Evolutionary conservation across 1,284 basidiomycete species (phyloP), one percentile per base, ranked within the genome.

Genomic region (Heterobasidion occidentale): DNA sequence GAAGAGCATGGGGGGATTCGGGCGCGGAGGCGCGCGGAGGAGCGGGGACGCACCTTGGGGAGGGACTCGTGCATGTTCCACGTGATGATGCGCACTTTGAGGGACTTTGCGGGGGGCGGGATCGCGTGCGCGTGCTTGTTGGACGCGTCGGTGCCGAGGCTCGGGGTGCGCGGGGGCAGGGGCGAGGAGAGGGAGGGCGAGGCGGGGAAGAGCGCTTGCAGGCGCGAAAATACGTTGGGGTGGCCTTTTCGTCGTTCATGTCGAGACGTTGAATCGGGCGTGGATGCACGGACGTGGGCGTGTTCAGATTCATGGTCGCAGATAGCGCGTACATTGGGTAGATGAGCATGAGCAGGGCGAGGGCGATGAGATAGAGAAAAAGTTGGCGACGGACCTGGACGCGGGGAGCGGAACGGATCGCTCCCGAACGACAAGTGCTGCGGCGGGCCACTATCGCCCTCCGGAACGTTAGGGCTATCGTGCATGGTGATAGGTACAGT

Each of bases 1-100:
- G 27, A 11, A 20, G 35, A 51, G 34, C 20, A 14, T 12, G 12
- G 14, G 50, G 15, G 50, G 36, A 5, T 15, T 33, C 15, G 8
- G 19, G 36, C 19, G 34, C 19, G 35, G 42, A 50, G 8, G 44
- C 15, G 20, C 15, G 7, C 20, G 20, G 20, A 49, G 15, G 20
- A 12, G 20, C 14, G 20, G 15, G 12, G n/a, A 35, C 64, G n/a
- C 42, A 83, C 85, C 78, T 87, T 89, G 36, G 87, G 87, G 6
- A 89, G 64, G 1, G 83, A 83, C 63, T 89, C 84, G 62, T 89
- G 84, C 88, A 90, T 90, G 64, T 90, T 90, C 88, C 88, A 82
- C 36, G 79, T 77, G 35, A 81, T 53, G 53, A 81, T 75, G 34
- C 77, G 68, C 12, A 80, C 67, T 61, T 81, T 81, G 17, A 81